Evolutionary conservation across 2,329 filamentous ascomycete genomes (phyloP).

Genomic region (Penicillium sp.): DNA sequence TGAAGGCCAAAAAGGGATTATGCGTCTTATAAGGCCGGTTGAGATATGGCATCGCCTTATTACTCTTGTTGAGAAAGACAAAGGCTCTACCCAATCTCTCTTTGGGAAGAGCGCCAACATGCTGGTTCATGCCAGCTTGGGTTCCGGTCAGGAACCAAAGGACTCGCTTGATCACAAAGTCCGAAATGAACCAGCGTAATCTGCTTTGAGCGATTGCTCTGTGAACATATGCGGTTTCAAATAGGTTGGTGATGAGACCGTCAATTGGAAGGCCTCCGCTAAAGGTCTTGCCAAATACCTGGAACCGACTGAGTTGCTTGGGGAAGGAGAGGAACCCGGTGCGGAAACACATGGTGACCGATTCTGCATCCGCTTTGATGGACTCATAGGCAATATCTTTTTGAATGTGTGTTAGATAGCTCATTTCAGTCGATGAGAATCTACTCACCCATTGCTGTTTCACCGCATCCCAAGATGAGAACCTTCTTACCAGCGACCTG

Average conservation of each 20-base stretch:
- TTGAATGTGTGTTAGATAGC: background rate
- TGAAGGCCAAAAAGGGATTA: slow-evolving; percentile 10
- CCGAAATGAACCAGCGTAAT: slow-evolving; percentile 12
- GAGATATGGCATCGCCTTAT: slow-evolving; percentile 17
- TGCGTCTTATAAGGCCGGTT: slow-evolving; percentile 13
- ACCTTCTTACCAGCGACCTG: slow-evolving; percentile 14
- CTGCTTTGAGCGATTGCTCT: slow-evolving; percentile 10
- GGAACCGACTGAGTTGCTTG: slow-evolving; percentile 14
- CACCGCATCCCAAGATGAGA: slow-evolving; percentile 14
- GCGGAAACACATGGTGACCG: slow-evolving; percentile 15
- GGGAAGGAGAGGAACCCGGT: slow-evolving; percentile 15
- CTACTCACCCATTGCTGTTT: slow-evolving; percentile 16
- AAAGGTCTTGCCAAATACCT: slow-evolving; percentile 12
- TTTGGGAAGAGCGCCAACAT: slow-evolving; percentile 11
- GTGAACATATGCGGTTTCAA: slow-evolving; percentile 15
- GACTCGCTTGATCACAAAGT: slow-evolving; percentile 14
- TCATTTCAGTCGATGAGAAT: background rate
- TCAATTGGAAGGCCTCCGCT: slow-evolving; percentile 14
- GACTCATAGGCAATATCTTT: slow-evolving; percentile 17
- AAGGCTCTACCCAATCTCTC: slow-evolving; percentile 13
- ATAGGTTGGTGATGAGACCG: slow-evolving; percentile 14
- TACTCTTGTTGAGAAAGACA: slow-evolving; percentile 17
- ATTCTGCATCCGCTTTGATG: slow-evolving; percentile 15
- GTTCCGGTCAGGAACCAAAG: slow-evolving; percentile 15
- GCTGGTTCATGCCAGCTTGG: slow-evolving; percentile 15